Conservation (phyloP, 208 protist species). For the Herpetomonas muscarum region DNA sequence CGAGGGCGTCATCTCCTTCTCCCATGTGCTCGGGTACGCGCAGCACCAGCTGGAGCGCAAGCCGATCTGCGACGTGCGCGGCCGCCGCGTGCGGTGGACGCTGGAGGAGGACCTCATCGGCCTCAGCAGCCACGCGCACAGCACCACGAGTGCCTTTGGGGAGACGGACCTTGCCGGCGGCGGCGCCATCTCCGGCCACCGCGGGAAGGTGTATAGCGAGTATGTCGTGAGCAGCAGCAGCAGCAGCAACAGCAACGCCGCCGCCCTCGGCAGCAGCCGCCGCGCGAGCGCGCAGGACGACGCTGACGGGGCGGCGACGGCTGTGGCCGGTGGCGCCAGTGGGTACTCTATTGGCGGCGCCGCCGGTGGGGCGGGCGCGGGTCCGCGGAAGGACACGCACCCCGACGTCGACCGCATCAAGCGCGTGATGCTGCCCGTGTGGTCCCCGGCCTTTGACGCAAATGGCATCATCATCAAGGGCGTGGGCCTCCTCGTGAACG, state of each 20-base stretch:
- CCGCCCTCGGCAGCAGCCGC: neutral
- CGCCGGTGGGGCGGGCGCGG: neutral
- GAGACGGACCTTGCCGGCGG: slow-evolving; percentile 7
- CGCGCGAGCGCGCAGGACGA: neutral
- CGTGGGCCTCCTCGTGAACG: slow-evolving; percentile 66
- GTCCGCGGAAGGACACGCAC: slow-evolving; percentile 17
- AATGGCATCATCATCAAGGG: slow-evolving; percentile 66
- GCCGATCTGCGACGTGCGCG: slow-evolving; percentile 43
- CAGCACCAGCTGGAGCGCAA: slow-evolving; percentile 41
- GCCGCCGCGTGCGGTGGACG: slow-evolving; percentile 42
- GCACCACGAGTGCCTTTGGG: slow-evolving; percentile 2
- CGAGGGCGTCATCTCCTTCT: slow-evolving; percentile 92
- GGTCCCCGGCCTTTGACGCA: slow-evolving; percentile 76
- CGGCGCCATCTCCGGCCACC: slow-evolving; percentile 28
- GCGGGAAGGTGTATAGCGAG: slow-evolving; percentile 49
- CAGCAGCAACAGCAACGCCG: neutral
- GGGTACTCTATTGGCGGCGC: no score
- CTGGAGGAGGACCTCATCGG: slow-evolving; percentile 45
- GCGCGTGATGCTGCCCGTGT: slow-evolving; percentile 70
- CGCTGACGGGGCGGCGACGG: slow-evolving; percentile 1
- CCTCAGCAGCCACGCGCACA: slow-evolving; percentile 8
- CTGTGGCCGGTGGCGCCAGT: neutral
- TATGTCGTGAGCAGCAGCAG: slow-evolving; percentile 29
- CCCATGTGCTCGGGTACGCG: slow-evolving; percentile 56
- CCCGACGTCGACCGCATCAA: slow-evolving; percentile 80